A percentile compares a stretch with the other conserved stretches of the same genome.
Conservation (phyloP, 768 basidiomycete species). For the Hemileccinum impolitum region DNA sequence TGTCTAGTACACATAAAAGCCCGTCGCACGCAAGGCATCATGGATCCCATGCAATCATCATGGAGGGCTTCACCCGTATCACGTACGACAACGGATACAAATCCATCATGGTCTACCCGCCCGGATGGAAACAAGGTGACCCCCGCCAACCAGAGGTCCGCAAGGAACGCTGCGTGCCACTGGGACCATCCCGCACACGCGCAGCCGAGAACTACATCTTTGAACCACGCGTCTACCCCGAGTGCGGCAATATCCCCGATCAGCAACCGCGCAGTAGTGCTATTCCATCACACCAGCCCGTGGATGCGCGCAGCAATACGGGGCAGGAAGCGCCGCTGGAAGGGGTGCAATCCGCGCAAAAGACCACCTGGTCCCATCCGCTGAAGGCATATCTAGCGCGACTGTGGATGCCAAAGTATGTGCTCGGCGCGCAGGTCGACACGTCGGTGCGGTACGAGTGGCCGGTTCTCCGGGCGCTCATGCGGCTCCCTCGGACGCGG, state of each 20-base stretch:
- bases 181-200: neutral
- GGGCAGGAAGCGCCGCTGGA: too few species aligned
- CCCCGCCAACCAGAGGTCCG: neutral
- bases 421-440: constrained; percentile 2
- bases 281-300: too few species aligned
- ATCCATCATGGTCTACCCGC: constrained; percentile 10
- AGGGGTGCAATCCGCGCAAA: too few species aligned
- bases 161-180: neutral
- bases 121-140: too few species aligned
- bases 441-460: constrained; percentile 1
- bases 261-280: too few species aligned
- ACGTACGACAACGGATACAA: constrained; percentile 5
- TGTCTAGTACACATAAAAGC: too few species aligned
- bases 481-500: constrained; percentile 3
- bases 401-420: constrained; percentile 13
- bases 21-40: too few species aligned
- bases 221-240: neutral
- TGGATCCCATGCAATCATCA: neutral
- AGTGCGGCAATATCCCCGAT: too few species aligned
- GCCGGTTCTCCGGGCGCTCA: constrained; percentile 3
- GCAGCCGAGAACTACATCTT: neutral
- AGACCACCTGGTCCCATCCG: constrained; percentile 1
- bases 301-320: too few species aligned
- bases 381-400: constrained; percentile 5
- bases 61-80: constrained; percentile 9